Conservation (phyloP, 805 yeast species). For the Suhomyces sp. region DNA sequence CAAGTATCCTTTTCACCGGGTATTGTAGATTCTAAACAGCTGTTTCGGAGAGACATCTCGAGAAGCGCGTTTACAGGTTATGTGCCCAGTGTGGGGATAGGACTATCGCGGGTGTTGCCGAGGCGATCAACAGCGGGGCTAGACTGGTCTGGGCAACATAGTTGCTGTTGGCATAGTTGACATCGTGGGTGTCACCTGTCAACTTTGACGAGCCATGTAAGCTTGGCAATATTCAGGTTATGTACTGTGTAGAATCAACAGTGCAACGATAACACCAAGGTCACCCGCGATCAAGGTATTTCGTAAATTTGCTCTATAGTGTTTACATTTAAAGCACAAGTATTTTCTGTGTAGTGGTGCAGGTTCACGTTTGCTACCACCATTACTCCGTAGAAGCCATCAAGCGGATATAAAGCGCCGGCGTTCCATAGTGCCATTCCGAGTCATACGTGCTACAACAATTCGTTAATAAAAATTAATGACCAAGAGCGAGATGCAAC, state of each 20-base stretch:
- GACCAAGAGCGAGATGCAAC: background rate
- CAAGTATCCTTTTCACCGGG: background rate
- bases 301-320: background rate
- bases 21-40: background rate
- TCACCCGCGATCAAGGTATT: background rate
- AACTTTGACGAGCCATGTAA: background rate
- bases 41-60: background rate
- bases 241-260: background rate
- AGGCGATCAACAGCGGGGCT: background rate
- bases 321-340: background rate
- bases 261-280: background rate
- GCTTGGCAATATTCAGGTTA: background rate
- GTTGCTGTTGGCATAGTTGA: background rate
- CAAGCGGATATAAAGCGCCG: background rate
- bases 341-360: background rate
- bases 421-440: background rate
- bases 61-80: background rate
- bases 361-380: background rate
- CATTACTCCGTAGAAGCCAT: background rate
- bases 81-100: background rate
- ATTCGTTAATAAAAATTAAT: background rate
- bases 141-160: background rate
- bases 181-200: background rate
- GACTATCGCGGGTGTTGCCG: background rate
- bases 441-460: background rate